Percentiles rank a stretch among this genome's conserved stretches.
These are phyloP conservation scores for Schizophyllum amplum DNA, from an alignment of 1,284 basidiomycete genomes.

Conservation along the genomic window DNA sequence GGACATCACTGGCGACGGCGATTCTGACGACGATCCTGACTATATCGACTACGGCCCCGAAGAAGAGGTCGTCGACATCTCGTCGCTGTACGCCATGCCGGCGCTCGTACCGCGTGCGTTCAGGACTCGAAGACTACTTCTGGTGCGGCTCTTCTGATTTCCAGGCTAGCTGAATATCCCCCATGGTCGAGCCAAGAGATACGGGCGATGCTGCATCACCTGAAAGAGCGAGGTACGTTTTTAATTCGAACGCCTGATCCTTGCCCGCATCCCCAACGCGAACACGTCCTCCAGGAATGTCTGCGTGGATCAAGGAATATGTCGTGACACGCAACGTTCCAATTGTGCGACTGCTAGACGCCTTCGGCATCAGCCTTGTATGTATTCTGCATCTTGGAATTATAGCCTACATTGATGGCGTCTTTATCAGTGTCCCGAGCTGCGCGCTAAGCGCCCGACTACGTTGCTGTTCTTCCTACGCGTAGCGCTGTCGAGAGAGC, in stretches of 20 bases:
- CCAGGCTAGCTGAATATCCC: conserved; percentile 28
- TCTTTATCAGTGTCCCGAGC: conserved; percentile 41
- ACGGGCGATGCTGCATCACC: conserved; percentile 50
- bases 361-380: conserved; percentile 72
- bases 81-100: conserved; percentile 28
- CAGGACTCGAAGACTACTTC: too few species aligned
- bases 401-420: not conserved
- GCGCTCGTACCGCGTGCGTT: too few species aligned
- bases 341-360: conserved; percentile 62
- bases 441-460: conserved; percentile 43
- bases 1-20: conserved; percentile 15
- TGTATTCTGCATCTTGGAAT: conserved; percentile 15
- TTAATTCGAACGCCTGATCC: too few species aligned
- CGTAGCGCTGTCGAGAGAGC: conserved; percentile 71
- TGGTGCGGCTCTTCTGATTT: conserved; percentile 4
- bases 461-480: conserved; percentile 71
- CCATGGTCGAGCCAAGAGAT: conserved; percentile 62
- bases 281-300: conserved; percentile 42
- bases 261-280: conserved; percentile 1
- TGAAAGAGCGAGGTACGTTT: conserved; percentile 64
- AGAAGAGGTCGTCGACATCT: conserved; percentile 26
- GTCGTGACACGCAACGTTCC: conserved; percentile 47
- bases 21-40: conserved; percentile 21
- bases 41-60: conserved; percentile 20
- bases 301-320: conserved; percentile 65